Evolutionary conservation across 768 basidiomycete species (phyloP), one percentile per base, ranked within the genome.

Genomic region (Tulasnella sp.): DNA sequence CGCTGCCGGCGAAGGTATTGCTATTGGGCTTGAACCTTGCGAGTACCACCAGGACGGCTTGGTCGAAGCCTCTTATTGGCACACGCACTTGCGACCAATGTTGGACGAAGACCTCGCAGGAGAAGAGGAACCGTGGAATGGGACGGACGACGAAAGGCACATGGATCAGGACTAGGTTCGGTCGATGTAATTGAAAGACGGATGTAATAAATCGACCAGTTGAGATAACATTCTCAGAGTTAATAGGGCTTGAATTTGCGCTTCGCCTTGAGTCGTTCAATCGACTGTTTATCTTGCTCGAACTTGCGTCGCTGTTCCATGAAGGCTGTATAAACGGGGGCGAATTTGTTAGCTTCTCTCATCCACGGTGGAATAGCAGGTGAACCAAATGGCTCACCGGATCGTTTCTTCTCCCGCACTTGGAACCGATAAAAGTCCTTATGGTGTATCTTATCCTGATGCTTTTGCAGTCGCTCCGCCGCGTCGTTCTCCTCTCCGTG

Each of bases 221-320:
- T n/a, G 29, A 32, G 47, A 52, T 52, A 9, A 64, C 32, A 64
- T 34, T n/a, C 17, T 34, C 11, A 39, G 19, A 72, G 17, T 83
- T 82, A 96, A 80, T 97, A 97, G 16, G 94, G 94, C 77, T 88
- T 95, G 86, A 94, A 96, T 68, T 88, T 85, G 76, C 89, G 86
- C 29, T 89, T 88, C 62, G 88, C 86, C 80, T 91, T 93, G 75
- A 92, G 83, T 76, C 89, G 87, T 77, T 90, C 90, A 41, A 94
- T 87, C 78, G 89, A 91, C 8, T 86, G 88, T 81, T 92, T 94
- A 85, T 96, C 94, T 76, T 87, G 87, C 77, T 95, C 92, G 85
- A 94, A 96, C 77, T 87, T 89, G 76, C 83, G 85, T 78, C 91
- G 91, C 39, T 89, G 81, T 73, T 87, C 82, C 73, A 87, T 81